Base-by-base conservation (phyloP, 441 rosid species). In the Daphne laureola region DNA sequence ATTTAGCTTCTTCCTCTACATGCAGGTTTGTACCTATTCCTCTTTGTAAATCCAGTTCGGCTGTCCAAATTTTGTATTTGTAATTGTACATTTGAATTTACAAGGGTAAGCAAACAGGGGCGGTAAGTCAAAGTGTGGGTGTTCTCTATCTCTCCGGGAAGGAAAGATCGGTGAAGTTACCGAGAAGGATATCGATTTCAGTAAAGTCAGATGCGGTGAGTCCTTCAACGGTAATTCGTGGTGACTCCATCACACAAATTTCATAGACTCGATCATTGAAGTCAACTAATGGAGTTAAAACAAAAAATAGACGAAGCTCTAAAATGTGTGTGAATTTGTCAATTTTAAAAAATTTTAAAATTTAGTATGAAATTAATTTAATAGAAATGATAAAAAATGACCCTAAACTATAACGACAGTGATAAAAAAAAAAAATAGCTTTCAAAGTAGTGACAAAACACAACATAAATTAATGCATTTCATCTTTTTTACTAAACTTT, bases 131-230 rank as follows among this genome's bases (percentile, higher is more conserved):
- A 68, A 86, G 96, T 57, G 71, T 81, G 59, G 73, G 84, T n/a
- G 80, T 69, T 56, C 91, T 92, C 36, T 81, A 88, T 54, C 68
- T 82, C 1, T 77, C 96, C 26, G 78, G 67, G 41, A 81, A 81
- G 68, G 94, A 79, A 17, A 27, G 35, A 27, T 68, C 89, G 6
- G 74, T 73, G 4, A 88, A 81, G 79, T 91, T 91, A 23, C 87
- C 96, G 5, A 78, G 95, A 69, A 86, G 98, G 73, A 67, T 86
- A 0, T 92, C 98, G 15, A 68, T 79, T 65, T 95, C 90, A 18
- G 61, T 76, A 43, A 88, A 86, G 77, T 43, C 86, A 0, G 42
- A 61, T 2, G 68, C 58, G 43, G 59, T 46, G 53, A 27, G 35
- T 27, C 65, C 84, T 6, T 67, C 70, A 26, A 51, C 79, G 0